Base-by-base conservation (phyloP, 202 grass and related monocot genomes). In the Digitaria exilis region DNA sequence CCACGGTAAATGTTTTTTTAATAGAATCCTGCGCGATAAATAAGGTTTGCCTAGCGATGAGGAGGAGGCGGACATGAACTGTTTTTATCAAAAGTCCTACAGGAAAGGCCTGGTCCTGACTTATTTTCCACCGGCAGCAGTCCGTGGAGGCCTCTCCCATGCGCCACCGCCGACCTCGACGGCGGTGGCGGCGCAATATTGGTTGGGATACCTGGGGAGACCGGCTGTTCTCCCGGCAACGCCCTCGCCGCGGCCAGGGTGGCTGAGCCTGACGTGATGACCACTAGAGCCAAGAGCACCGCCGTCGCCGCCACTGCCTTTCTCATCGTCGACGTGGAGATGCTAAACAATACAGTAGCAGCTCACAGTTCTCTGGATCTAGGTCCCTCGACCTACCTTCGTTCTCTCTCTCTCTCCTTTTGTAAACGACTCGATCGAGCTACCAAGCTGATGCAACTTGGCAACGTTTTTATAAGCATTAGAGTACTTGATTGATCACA, bases 241-340 rank as follows among this genome's bases (percentile, higher is more conserved):
- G 62, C 61, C 78, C 78, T 75, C 52, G 30, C 71, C 9, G 42
- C 34, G 11, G 51, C 46, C 24, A 4, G 12, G 41, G 48, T 70
- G 22, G 34, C 48, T 24, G 79, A 21, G 39, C 50, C 30, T 4
- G 69, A 52, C 43, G 19, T 77, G 5, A 35, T 77, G 8, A 35
- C 19, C 71, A 70, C 6, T 41, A 70, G 22, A 30, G 73, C 45
- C 21, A 82, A 4, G 55, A 87, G 25, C 73, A 45, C 16, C 28
- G 42, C 52, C 71, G 4, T 57, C 42, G 56, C 25, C 1, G 54
- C 48, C 19, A 62, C 28, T 34, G 56, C 19, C 57, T 65, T 60
- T 21, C 44, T 19, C 44, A 71, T 48, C 43, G 42, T 48, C 6
- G 14, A 45, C 12, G 19, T 15, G 17, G 50, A 24, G 24, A 24